Evolutionary conservation across 768 basidiomycete genomes (phyloP), one percentile per base, ranked within the genome.

Genomic region (Russula sp.): DNA sequence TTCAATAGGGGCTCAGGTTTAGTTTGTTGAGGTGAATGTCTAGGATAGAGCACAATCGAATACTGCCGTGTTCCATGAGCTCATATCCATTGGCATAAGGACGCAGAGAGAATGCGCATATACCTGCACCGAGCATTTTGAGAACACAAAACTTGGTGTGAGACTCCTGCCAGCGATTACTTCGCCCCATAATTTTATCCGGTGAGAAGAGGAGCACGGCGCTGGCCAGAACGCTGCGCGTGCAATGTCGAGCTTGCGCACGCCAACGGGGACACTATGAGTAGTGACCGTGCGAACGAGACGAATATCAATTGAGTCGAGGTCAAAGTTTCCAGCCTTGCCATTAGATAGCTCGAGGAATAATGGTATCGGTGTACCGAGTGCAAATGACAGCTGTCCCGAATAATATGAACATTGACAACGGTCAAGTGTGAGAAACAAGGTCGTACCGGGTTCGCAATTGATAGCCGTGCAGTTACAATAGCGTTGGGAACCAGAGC

Each of bases 351-450:
- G 13, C 18, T 62, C 52, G 22, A 68, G 53, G 14, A 44, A 67
- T 20, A 68, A 18, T 4, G 67, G 67, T n/a, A 68, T 59, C 3
- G 61, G 61, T 28, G 65, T 51, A n/a, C 65, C 65, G 1, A 62
- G 52, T 18, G 67, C 61, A 36, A 60, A 66, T 22, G 62, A 52
- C n/a, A 66, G 26, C 65, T 66, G 28, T 44, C 44, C 28, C 42
- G 18, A 13, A 46, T 40, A 4, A 36, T 24, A 20, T 26, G 42
- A 59, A 46, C 7, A 26, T 55, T 40, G 42, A 6, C 30, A 50
- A 28, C 4, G 18, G 30, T 28, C 36, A 32, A 36, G 52, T 26
- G n/a, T n/a, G 18, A 59, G 26, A 1, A 34, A 54, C 9, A 5
- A 7, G 6, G 24, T 34, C 64, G n/a, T 57, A 65, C 64, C 26